phyloP scores from a whole-genome alignment of 805 yeast genomes.

The Yarrowia sp. region DNA sequence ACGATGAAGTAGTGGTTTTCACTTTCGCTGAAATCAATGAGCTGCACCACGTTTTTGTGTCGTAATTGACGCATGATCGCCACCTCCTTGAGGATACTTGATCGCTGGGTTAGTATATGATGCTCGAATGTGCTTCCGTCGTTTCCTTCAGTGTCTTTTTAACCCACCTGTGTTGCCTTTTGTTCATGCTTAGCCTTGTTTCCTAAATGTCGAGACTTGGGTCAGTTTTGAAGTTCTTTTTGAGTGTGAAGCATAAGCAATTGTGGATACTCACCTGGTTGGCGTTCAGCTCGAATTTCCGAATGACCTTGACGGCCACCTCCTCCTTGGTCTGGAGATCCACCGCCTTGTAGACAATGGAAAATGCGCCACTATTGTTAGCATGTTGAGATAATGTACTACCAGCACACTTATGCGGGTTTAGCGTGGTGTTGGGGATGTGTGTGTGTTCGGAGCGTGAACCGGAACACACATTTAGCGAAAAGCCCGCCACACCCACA shows the following conservation, averaged over 20 bases:
- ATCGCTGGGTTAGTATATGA: constrained; percentile 47
- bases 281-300: constrained; percentile 59
- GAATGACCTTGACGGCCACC: constrained; percentile 80
- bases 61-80: constrained; percentile 70
- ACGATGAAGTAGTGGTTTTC: constrained; percentile 64
- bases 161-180: constrained; percentile 30
- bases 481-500: no score
- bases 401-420: constrained; percentile 9
- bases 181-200: constrained; percentile 19
- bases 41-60: constrained; percentile 66
- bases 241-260: neutral
- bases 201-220: constrained; percentile 28
- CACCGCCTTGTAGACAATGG: constrained; percentile 77
- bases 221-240: constrained; percentile 10
- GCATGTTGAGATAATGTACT: constrained; percentile 20
- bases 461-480: no score
- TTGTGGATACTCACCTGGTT: constrained; percentile 48
- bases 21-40: constrained; percentile 62
- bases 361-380: constrained; percentile 75
- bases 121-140: no score
- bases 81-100: constrained; percentile 72
- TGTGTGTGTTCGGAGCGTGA: no score
- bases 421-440: neutral
- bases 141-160: neutral
- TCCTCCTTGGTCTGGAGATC: constrained; percentile 54